Percentiles rank a stretch among this genome's conserved stretches.
These are phyloP conservation scores for Prunus padus DNA, from an alignment of 306 rosid species.

Conservation along the genomic window DNA sequence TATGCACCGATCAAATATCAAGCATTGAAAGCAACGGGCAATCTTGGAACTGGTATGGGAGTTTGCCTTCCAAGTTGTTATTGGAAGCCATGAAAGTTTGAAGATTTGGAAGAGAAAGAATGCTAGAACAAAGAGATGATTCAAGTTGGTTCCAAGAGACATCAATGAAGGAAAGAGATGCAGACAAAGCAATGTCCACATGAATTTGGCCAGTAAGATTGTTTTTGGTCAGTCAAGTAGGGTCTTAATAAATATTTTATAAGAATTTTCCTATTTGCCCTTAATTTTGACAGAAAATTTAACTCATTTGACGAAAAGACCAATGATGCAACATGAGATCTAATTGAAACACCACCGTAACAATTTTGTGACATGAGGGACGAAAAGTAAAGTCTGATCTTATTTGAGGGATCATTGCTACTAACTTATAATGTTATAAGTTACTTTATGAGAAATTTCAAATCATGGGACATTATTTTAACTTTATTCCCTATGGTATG, in stretches of 20 bases:
- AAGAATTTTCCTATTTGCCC: too few relatives aligned
- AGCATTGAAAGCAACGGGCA: slow-evolving; percentile 69
- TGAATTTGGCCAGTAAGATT: slow-evolving; percentile 70
- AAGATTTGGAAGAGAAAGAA: slow-evolving; percentile 65
- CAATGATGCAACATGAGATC: too few relatives aligned
- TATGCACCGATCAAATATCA: too few relatives aligned
- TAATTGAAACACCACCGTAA: too few relatives aligned
- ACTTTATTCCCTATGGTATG: neutral
- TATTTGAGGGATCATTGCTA: too few relatives aligned
- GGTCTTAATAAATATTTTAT: too few relatives aligned
- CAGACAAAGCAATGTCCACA: slow-evolving; percentile 51
- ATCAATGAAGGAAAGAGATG: slow-evolving; percentile 80
- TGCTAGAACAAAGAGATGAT: slow-evolving; percentile 59
- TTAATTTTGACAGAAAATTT: too few relatives aligned
- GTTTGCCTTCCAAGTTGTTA: slow-evolving; percentile 57
- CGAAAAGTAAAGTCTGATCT: too few relatives aligned
- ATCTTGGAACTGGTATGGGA: slow-evolving; percentile 69
- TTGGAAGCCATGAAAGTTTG: slow-evolving; percentile 77
- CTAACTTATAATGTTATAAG: too few relatives aligned
- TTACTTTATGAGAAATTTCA: neutral
- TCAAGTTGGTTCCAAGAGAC: slow-evolving; percentile 68
- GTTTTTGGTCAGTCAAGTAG: slow-evolving; percentile 78
- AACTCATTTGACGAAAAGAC: too few relatives aligned
- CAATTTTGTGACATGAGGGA: too few relatives aligned
- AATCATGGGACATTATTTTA: neutral